A percentile compares a stretch with the other conserved stretches of the same genome.
Conservation (phyloP, 805 yeast species). For the Barnettozyma populi region DNA sequence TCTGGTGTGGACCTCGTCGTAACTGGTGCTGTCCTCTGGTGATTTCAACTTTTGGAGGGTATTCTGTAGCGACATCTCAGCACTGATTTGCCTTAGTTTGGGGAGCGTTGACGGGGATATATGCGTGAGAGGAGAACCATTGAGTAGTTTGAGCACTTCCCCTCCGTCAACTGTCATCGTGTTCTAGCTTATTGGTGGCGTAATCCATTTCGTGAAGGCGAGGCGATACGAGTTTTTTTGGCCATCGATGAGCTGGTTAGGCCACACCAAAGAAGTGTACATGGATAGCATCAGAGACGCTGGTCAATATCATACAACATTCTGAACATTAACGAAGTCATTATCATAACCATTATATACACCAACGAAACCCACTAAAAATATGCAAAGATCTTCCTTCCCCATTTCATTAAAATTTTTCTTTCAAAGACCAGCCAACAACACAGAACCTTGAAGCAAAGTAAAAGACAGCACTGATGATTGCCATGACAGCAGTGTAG, state of each 20-base stretch:
- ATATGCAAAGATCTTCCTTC: not conserved
- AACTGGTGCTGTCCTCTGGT: not conserved
- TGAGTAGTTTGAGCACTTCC: not conserved
- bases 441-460: constrained; percentile 37
- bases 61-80: not conserved
- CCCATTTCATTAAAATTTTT: constrained; percentile 1
- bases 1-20: not conserved
- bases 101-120: not conserved
- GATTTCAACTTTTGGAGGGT: not conserved
- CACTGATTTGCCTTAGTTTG: not conserved
- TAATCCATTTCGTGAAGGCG: not conserved
- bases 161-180: not conserved
- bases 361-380: not conserved
- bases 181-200: not conserved
- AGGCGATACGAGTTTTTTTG: not conserved
- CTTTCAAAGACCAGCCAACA: constrained; percentile 31
- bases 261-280: not conserved
- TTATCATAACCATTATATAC: not conserved
- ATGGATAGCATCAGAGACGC: not conserved
- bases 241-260: not conserved
- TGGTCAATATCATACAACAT: not conserved
- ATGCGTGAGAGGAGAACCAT: not conserved
- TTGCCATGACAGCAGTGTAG: constrained; percentile 32
- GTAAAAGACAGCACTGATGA: constrained; percentile 35
- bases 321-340: not conserved